Base-by-base conservation (phyloP, 2,329 filamentous ascomycete species). In the Monilinia polystroma region DNA sequence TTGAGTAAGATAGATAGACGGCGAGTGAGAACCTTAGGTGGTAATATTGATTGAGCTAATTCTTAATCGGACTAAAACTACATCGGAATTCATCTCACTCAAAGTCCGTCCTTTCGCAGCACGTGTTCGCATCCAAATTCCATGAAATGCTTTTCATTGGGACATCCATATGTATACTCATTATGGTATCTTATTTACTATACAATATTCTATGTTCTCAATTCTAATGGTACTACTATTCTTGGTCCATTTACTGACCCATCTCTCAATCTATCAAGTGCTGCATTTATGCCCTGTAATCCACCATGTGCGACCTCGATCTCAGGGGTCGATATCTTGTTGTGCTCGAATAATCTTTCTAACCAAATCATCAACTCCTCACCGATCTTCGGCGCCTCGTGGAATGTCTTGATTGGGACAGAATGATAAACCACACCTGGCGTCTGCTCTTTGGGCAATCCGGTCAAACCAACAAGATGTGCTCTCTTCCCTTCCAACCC, bases 341-440 rank as follows among this genome's bases (percentile, higher is more conserved):
- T 80, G 0, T 81, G 78, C 11, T 82, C 79, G 8, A 93, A 76
- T n/a, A 93, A 76, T 32, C 81, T 78, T 75, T 92, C 90, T 35
- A 92, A 78, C 90, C 90, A 93, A 1, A 79, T 75, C 16, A 86
- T 86, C 64, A 92, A 75, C 0, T 81, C 81, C 69, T 87, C 83
- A 0, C 90, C 90, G 0, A 92, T 80, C 1, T 81, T 80, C 0
- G 86, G 83, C 0, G 87, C 82, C 67, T 89, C 86, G 73, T 93
- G 90, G 73, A 91, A 93, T 4, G 91, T 73, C 76, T 93, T 93
- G 69, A 93, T 90, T 0, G 90, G 90, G 0, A 93, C 87, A 0
- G 72, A 71, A 64, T 75, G 73, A 58, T 73, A 74, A 10, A 69
- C 68, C 14, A 75, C 67, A 16, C 71, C 72, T 20, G 68, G 32